phyloP scores from a whole-genome alignment of 108 stramenopile species.

The Fistulifera solaris region DNA sequence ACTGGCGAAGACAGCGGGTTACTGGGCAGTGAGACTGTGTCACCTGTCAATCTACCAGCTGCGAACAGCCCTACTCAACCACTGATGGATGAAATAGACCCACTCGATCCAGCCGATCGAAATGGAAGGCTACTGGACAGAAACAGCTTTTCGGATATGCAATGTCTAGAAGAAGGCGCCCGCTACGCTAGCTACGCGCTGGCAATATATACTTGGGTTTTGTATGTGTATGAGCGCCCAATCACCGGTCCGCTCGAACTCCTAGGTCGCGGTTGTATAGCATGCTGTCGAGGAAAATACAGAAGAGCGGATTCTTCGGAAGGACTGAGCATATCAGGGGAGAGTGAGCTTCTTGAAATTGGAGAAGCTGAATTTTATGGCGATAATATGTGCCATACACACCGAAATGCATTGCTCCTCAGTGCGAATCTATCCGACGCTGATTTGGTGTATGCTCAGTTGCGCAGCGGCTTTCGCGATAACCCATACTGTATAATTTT shows the following conservation, averaged over 20 bases:
- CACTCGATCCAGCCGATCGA: constrained; percentile 2
- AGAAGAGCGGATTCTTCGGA: neutral
- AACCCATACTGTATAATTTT: constrained; percentile 90
- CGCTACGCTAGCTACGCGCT: constrained; percentile 73
- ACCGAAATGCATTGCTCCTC: constrained; percentile 65
- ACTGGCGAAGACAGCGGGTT: neutral
- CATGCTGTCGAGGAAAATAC: constrained; percentile 6
- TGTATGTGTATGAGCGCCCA: constrained; percentile 81
- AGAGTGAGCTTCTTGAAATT: too few relatives aligned
- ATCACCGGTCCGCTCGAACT: constrained; percentile 58
- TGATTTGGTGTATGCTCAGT: constrained; percentile 86
- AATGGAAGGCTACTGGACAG: constrained; percentile 44
- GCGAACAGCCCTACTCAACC: neutral
- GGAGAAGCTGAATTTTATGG: constrained; percentile 17
- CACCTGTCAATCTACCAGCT: neutral
- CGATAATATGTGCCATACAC: constrained; percentile 66
- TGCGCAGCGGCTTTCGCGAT: constrained; percentile 57
- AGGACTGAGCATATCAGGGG: too few relatives aligned
- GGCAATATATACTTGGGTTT: constrained; percentile 84
- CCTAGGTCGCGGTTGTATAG: constrained; percentile 7
- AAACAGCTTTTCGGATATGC: constrained; percentile 39
- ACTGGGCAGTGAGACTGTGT: neutral
- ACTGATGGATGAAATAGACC: neutral
- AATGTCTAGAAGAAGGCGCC: constrained; percentile 72
- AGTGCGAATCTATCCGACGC: constrained; percentile 50